phyloP scores from a whole-genome alignment of 2,329 filamentous ascomycete genomes.

The Xylaria hypoxylon region DNA sequence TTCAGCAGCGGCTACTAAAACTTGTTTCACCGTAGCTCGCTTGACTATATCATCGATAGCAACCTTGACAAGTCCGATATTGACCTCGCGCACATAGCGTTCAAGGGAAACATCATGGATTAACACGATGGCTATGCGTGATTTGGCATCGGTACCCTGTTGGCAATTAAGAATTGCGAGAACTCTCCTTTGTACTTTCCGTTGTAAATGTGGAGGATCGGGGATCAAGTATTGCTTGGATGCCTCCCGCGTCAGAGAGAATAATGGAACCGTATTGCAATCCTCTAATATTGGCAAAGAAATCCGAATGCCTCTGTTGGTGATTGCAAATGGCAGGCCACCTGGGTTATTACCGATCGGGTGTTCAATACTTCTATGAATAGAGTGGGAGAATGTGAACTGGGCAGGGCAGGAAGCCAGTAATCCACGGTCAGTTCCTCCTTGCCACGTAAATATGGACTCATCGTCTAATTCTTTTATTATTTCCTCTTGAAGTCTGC shows the following conservation, averaged over 20 bases:
- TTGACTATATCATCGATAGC: constrained; percentile 6
- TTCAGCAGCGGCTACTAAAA: constrained; percentile 5
- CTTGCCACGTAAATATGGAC: constrained; percentile 43
- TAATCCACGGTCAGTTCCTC: constrained; percentile 19
- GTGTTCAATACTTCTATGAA: constrained; percentile 7
- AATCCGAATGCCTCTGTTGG: constrained; percentile 17
- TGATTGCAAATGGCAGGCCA: constrained; percentile 10
- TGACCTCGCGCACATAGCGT: constrained; percentile 16
- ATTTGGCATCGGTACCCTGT: background rate
- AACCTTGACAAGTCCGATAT: constrained; percentile 20
- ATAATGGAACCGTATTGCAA: constrained; percentile 6
- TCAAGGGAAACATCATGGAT: constrained; percentile 10
- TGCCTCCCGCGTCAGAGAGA: constrained; percentile 1
- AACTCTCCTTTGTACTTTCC: constrained; percentile 1
- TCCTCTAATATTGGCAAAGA: constrained; percentile 19
- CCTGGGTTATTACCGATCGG: background rate
- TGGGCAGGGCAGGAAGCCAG: constrained; percentile 25
- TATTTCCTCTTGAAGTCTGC: constrained; percentile 25
- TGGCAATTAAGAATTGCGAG: constrained; percentile 26
- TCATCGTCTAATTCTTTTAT: constrained; percentile 40
- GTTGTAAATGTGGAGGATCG: constrained; percentile 12
- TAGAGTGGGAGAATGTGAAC: constrained; percentile 19
- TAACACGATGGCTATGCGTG: constrained; percentile 13
- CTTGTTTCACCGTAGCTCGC: constrained; percentile 4
- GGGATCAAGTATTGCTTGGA: constrained; percentile 17